phyloP scores from a whole-genome alignment of 768 basidiomycete species.

The Tephrocybe sp. region DNA sequence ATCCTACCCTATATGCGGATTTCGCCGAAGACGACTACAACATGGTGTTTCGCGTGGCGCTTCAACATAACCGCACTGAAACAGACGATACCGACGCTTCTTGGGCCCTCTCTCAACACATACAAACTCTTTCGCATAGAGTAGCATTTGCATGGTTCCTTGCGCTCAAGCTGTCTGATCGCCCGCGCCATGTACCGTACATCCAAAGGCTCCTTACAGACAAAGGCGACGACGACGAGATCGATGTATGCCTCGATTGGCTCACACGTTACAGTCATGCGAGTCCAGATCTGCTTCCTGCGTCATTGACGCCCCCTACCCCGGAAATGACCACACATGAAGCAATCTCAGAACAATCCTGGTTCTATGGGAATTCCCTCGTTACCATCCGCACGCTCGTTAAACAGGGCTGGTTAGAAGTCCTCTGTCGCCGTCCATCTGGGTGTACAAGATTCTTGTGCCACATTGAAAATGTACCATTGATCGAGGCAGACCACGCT shows the following conservation, averaged over 20 bases:
- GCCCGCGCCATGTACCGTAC: constrained; percentile 79
- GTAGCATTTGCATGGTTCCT: constrained; percentile 96
- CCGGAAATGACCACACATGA: constrained; percentile 36
- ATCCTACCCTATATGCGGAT: constrained; percentile 79
- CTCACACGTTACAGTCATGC: constrained; percentile 92
- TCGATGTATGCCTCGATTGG: constrained; percentile 98
- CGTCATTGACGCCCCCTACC: constrained; percentile 67
- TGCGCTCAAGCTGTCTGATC: constrained; percentile 77
- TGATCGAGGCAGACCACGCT: constrained; percentile 82
- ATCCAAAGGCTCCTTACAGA: constrained; percentile 90
- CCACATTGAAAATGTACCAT: constrained; percentile 84
- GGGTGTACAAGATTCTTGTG: constrained; percentile 86
- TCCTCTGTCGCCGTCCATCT: constrained; percentile 82
- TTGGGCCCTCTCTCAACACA: constrained; percentile 89
- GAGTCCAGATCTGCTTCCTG: constrained; percentile 89
- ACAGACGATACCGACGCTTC: constrained; percentile 53
- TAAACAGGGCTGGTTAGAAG: constrained; percentile 85
- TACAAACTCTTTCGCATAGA: constrained; percentile 85
- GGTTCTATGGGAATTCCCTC: constrained; percentile 84
- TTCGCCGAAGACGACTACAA: constrained; percentile 90
- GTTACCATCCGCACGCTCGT: constrained; percentile 77
- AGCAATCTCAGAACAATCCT: constrained; percentile 63
- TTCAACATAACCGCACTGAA: constrained; percentile 79
- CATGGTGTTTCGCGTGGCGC: constrained; percentile 90
- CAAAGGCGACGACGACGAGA: constrained; percentile 68